Evolutionary conservation across 2,329 filamentous ascomycete genomes (phyloP), one percentile per base, ranked within the genome.

Genomic region (Tothia fuscella): DNA sequence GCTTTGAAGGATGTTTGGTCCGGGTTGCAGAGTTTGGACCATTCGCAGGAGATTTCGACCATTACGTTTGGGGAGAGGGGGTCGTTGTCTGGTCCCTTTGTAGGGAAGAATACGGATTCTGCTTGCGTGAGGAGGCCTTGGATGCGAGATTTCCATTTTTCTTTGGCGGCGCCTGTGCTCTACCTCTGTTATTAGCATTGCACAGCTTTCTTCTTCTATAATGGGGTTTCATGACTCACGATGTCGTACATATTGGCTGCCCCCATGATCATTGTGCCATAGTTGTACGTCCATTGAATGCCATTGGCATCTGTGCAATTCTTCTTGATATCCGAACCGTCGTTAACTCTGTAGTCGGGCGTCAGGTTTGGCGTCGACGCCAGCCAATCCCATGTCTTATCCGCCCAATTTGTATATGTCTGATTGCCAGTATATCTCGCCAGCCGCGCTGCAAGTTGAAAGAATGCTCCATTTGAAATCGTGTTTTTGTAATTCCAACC

Each of bases 331-430:
- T 68, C 66, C 1, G 63, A 63, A 6, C 70, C 70, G 45, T 74
- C 70, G 48, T 59, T 70, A 46, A 71, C 63, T 32, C 62, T 54
- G 49, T 20, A 50, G 22, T 48, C 43, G 21, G 51, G 50, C 22
- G 62, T 63, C 55, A 47, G 77, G 37, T 72, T 60, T 4, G 66
- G 66, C 3, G 69, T 59, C 7, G 50, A 52, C 1, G 45, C 44
- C 4, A 55, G 50, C 57, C 61, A 75, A 42, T 71, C 67, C 75
- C 76, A 82, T 6, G 80, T 66, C 51, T 68, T 78, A 45, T 75
- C 68, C 0, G 84, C 84, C 82, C 82, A 87, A 9, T 83, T 71
- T 7, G 74, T 68, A 54, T 93, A 93, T 0, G 82, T 91, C 42
- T 72, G 54, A 60, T 93, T 64, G 37, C 76, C 74, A 0, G 86